phyloP scores from a whole-genome alignment of 2,329 filamentous ascomycete genomes.

The Fusarium anguioides region DNA sequence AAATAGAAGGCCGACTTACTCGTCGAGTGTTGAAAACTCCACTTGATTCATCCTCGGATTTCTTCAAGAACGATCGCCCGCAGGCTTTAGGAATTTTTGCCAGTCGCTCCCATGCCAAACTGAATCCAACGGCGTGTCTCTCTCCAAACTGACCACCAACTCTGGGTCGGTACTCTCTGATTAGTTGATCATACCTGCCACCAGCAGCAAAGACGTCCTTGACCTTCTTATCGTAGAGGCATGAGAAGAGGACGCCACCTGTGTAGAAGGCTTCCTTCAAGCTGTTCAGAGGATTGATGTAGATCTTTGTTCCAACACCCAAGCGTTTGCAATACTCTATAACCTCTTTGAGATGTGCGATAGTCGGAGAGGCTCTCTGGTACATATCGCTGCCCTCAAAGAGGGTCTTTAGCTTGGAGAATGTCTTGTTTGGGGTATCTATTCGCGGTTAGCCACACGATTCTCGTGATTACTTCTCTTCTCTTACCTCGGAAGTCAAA shows the following conservation, averaged over 20 bases:
- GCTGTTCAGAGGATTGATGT: slow-evolving; percentile 85
- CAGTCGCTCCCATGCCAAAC: slow-evolving; percentile 86
- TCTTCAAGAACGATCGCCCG: slow-evolving; percentile 74
- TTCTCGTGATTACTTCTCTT: neutral
- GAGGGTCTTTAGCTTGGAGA: slow-evolving; percentile 67
- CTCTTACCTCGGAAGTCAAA: slow-evolving; percentile 86
- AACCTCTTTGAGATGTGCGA: slow-evolving; percentile 84
- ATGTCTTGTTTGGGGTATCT: slow-evolving; percentile 68
- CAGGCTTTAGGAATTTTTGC: slow-evolving; percentile 70
- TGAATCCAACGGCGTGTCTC: slow-evolving; percentile 90
- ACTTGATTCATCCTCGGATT: slow-evolving; percentile 69
- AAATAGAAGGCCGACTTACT: slow-evolving; percentile 57
- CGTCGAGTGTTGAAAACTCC: slow-evolving; percentile 70
- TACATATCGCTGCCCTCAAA: slow-evolving; percentile 74
- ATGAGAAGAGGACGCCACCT: slow-evolving; percentile 89
- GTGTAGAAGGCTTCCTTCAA: slow-evolving; percentile 92
- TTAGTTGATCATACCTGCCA: slow-evolving; percentile 90
- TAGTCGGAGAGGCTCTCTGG: slow-evolving; percentile 78
- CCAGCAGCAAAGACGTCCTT: slow-evolving; percentile 92
- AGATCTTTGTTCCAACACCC: slow-evolving; percentile 80
- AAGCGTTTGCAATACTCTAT: slow-evolving; percentile 81
- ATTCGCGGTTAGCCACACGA: slow-evolving; percentile 29
- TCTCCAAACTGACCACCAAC: slow-evolving; percentile 70
- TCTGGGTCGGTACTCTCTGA: slow-evolving; percentile 83
- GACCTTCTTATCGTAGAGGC: slow-evolving; percentile 85